Evolutionary conservation across 2,329 filamentous ascomycete genomes (phyloP).

Genomic region (Ophiostoma montium): DNA sequence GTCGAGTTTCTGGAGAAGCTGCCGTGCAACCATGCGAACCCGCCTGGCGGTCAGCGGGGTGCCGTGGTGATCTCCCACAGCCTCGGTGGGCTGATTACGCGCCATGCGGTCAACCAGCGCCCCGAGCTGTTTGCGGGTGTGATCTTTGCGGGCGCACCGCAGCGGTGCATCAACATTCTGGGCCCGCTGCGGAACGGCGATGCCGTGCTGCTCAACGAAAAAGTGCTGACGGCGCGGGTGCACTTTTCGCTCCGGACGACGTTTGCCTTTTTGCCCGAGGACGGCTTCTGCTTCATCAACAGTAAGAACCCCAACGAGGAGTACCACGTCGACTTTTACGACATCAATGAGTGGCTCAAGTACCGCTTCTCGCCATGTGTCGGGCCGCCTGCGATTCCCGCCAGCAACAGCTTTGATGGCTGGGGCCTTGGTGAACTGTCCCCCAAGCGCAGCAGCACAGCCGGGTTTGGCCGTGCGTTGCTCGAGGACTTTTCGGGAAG

Average conservation of each 20-base stretch:
- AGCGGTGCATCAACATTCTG: slow-evolving; percentile 80
- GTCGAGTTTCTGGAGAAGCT: slow-evolving; percentile 58
- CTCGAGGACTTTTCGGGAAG: slow-evolving; percentile 28
- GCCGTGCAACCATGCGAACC: slow-evolving; percentile 57
- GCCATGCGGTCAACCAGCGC: slow-evolving; percentile 72
- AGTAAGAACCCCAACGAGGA: slow-evolving; percentile 58
- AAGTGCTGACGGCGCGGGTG: slow-evolving; percentile 79
- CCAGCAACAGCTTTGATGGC: slow-evolving; percentile 15
- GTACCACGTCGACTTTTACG: slow-evolving; percentile 74
- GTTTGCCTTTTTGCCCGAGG: slow-evolving; percentile 71
- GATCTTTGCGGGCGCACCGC: slow-evolving; percentile 71
- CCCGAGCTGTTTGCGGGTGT: slow-evolving; percentile 80
- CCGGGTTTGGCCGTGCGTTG: slow-evolving; percentile 27
- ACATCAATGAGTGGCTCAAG: slow-evolving; percentile 64
- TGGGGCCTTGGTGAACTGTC: neutral
- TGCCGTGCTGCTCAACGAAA: slow-evolving; percentile 76
- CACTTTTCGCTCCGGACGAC: slow-evolving; percentile 85
- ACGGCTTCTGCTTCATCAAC: slow-evolving; percentile 79
- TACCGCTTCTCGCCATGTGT: slow-evolving; percentile 69
- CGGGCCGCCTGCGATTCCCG: slow-evolving; percentile 45
- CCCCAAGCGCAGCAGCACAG: slow-evolving; percentile 19
- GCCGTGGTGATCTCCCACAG: slow-evolving; percentile 77
- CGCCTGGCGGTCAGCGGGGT: slow-evolving; percentile 42
- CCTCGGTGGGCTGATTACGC: slow-evolving; percentile 73
- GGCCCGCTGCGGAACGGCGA: slow-evolving; percentile 87